Conservation (phyloP, 495 filamentous ascomycete genomes). For the Penicillium macrosclerotiorum region DNA sequence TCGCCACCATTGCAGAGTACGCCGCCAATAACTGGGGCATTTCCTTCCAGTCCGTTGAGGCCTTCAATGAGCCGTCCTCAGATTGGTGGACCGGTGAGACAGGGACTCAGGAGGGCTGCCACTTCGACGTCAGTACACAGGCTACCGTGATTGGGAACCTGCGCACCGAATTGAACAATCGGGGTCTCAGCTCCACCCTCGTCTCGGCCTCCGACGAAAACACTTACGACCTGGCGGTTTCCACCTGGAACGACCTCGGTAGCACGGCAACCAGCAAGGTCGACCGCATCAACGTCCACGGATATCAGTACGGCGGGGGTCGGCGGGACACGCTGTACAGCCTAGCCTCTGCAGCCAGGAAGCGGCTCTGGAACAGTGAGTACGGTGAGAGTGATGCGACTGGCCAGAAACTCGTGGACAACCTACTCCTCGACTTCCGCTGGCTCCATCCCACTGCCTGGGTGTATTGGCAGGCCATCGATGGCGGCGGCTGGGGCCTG, state of each 20-base stretch:
- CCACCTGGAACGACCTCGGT: slow-evolving; percentile 10
- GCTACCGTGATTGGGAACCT: slow-evolving; percentile 8
- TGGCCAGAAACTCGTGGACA: background rate
- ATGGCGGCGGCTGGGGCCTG: slow-evolving; percentile 10
- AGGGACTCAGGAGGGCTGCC: slow-evolving; percentile 14
- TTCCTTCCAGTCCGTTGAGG: slow-evolving; percentile 12
- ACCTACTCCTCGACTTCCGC: slow-evolving; percentile 9
- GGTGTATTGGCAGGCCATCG: slow-evolving; percentile 14
- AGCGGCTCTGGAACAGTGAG: slow-evolving; percentile 14
- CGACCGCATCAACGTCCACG: slow-evolving; percentile 10
- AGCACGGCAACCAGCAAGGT: slow-evolving; percentile 3
- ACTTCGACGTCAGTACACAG: slow-evolving; percentile 8
- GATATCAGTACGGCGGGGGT: slow-evolving; percentile 5
- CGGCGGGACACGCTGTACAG: slow-evolving; percentile 7
- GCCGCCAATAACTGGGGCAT: slow-evolving; percentile 12
- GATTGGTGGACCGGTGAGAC: slow-evolving; percentile 9
- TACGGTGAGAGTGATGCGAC: slow-evolving; percentile 12
- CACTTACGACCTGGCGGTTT: slow-evolving; percentile 4
- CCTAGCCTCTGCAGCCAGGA: slow-evolving; percentile 5
- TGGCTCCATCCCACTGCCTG: slow-evolving; percentile 9
- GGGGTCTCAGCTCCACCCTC: slow-evolving; percentile 4
- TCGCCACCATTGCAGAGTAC: slow-evolving; percentile 12
- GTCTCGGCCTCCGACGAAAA: slow-evolving; percentile 14
- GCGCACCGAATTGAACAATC: slow-evolving; percentile 3
- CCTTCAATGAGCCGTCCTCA: slow-evolving; percentile 13